Evolutionary conservation across 2,329 filamentous ascomycete species (phyloP).

Genomic region (Colletotrichum sp.): DNA sequence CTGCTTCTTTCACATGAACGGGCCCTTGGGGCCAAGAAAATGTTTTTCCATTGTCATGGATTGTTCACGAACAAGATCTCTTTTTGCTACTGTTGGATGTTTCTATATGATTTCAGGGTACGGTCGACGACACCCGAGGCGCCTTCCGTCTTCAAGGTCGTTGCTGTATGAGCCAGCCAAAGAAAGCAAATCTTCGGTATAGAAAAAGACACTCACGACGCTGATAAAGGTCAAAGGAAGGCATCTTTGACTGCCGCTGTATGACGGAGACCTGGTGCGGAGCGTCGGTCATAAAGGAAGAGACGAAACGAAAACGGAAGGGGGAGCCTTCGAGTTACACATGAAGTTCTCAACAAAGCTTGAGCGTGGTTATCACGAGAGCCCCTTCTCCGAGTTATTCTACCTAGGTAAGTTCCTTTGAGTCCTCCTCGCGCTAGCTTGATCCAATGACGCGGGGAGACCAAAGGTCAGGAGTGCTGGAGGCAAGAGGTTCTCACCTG

Average conservation of each 20-base stretch:
- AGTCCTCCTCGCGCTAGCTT: background rate
- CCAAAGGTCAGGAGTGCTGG: background rate
- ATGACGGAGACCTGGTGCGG: fast-evolving
- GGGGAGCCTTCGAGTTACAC: background rate
- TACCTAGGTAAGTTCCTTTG: fast-evolving
- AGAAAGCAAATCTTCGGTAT: background rate
- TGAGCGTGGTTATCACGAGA: fast-evolving
- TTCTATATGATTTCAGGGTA: fast-evolving
- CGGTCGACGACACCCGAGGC: fast-evolving
- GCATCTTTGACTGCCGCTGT: fast-evolving
- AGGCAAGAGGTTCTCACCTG: background rate
- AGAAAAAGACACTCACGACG: fast-evolving
- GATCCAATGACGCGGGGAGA: too few relatives aligned
- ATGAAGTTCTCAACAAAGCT: background rate
- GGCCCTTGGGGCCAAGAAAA: background rate
- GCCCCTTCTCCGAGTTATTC: too few relatives aligned
- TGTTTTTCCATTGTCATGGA: background rate
- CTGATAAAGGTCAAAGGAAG: fast-evolving
- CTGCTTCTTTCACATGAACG: background rate
- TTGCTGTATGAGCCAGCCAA: fast-evolving
- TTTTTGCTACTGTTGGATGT: background rate
- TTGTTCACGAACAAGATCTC: background rate
- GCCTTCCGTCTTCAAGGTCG: background rate
- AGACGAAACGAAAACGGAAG: background rate
- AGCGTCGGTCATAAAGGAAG: background rate